A percentile compares a stretch with the other conserved stretches of the same genome.
phyloP scores from a whole-genome alignment of 1,284 basidiomycete genomes.

The Neotropicomus parvogracilis region DNA sequence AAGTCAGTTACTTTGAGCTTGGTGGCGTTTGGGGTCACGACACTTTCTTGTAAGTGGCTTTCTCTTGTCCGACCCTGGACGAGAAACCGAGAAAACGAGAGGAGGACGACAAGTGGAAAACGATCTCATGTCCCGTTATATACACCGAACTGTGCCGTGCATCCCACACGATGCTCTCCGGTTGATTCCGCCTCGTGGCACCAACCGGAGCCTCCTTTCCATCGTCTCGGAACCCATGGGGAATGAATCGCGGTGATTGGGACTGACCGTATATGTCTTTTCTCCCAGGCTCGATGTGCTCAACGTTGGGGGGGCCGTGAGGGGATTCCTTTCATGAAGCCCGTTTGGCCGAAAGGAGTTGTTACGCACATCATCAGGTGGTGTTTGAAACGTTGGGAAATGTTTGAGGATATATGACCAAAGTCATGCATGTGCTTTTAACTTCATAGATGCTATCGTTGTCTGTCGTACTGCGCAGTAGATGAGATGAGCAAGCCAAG shows the following conservation, averaged over 20 bases:
- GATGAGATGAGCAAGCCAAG: no score
- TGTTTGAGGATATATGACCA: neutral
- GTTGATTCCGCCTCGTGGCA: slow-evolving; percentile 8
- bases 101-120: neutral
- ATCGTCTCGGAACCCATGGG: neutral
- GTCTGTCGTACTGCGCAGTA: no score
- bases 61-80: neutral
- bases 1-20: slow-evolving; percentile 94
- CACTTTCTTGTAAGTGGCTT: slow-evolving; percentile 75
- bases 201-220: neutral
- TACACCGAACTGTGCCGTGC: slow-evolving; percentile 6
- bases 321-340: slow-evolving; percentile 60
- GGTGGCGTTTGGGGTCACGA: slow-evolving; percentile 99
- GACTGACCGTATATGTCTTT: slow-evolving; percentile 7
- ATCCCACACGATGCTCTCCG: slow-evolving; percentile 4
- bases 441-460: no score
- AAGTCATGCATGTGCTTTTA: neutral
- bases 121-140: neutral
- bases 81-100: neutral
- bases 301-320: slow-evolving; percentile 76
- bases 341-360: neutral
- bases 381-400: neutral
- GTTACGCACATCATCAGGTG: neutral
- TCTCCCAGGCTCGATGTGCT: slow-evolving; percentile 60
- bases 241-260: neutral